phyloP scores from a whole-genome alignment of 164 flowering plant genomes.

The Vitis rupestris region DNA sequence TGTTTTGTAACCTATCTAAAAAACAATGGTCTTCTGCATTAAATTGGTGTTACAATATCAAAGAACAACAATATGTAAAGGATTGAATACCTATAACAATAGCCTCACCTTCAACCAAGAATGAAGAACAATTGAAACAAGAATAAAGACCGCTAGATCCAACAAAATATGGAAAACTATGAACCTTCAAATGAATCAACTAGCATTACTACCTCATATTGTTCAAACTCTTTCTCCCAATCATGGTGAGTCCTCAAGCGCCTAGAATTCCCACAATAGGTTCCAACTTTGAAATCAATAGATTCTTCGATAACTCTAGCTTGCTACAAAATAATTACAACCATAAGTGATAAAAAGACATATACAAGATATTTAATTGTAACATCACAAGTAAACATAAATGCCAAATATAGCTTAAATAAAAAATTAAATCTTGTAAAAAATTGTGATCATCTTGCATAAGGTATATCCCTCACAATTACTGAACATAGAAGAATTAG shows the following conservation, averaged over 20 bases:
- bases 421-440: too few species aligned
- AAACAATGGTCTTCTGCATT: too few species aligned
- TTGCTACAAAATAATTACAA: conserved; percentile 57
- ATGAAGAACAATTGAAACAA: not conserved
- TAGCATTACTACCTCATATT: conserved; percentile 64
- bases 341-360: not conserved
- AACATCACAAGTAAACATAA: too few species aligned
- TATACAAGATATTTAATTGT: not conserved
- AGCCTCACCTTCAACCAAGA: conserved; percentile 3
- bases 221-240: conserved; percentile 71
- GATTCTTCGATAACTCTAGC: conserved; percentile 71
- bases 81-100: not conserved
- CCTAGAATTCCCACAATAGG: conserved; percentile 51
- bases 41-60: not conserved
- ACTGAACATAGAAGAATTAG: too few species aligned
- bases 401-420: too few species aligned
- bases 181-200: not conserved
- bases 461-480: too few species aligned
- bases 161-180: not conserved
- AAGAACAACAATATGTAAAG: not conserved
- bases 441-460: too few species aligned
- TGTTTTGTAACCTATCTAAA: too few species aligned
- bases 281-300: conserved; percentile 66
- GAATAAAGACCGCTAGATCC: not conserved
- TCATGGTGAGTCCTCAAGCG: conserved; percentile 50